Conservation (phyloP, 441 rosid species). For the Populus hybrid region DNA sequence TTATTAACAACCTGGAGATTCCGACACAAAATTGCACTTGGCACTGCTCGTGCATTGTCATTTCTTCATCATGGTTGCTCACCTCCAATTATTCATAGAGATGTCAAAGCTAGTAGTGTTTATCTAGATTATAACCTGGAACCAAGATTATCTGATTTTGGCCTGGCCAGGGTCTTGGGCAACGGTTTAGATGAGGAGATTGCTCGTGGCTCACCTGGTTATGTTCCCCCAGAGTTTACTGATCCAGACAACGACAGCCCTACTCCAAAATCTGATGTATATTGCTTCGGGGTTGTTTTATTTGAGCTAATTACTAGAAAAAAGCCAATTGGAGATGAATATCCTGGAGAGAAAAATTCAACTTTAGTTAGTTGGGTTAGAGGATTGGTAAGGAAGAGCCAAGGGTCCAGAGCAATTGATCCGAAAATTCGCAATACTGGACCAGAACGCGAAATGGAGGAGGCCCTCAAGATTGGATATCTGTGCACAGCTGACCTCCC, state of each 20-base stretch:
- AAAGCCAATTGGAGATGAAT: constrained; percentile 67
- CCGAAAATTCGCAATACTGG: constrained; percentile 68
- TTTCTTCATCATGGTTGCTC: constrained; percentile 96
- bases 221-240: constrained; percentile 77
- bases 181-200: constrained; percentile 71
- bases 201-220: constrained; percentile 71
- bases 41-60: constrained; percentile 87
- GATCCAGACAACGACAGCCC: constrained; percentile 49
- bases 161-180: constrained; percentile 82
- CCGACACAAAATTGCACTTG: constrained; percentile 83
- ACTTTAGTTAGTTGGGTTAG: constrained; percentile 75
- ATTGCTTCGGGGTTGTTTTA: constrained; percentile 85
- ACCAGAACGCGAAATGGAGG: constrained; percentile 64
- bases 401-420: constrained; percentile 62
- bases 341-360: constrained; percentile 57
- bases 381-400: constrained; percentile 61
- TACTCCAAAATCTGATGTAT: constrained; percentile 82
- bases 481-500: constrained; percentile 90
- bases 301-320: constrained; percentile 84
- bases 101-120: too few relatives aligned
- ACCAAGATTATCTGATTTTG: constrained; percentile 87
- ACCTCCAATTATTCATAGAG: constrained; percentile 78
- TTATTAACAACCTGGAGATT: constrained; percentile 69
- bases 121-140: constrained; percentile 74
- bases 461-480: constrained; percentile 87